Conservation (phyloP, 202 grass and related monocot genomes). For the Carex sylvatica region DNA sequence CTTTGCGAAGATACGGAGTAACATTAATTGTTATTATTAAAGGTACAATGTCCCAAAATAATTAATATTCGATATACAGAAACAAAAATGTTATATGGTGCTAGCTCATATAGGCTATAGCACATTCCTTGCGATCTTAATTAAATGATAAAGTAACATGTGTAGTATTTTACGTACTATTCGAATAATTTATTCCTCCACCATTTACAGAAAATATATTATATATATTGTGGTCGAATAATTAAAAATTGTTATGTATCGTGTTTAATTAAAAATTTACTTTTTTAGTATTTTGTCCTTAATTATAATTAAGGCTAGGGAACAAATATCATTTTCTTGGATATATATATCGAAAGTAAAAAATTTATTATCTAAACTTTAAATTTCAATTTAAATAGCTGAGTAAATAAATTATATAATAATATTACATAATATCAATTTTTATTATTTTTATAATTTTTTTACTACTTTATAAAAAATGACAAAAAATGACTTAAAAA, state of each 20-base stretch:
- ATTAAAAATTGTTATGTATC: too few species aligned
- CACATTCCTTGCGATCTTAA: not conserved
- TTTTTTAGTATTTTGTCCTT: too few species aligned
- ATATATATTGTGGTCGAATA: too few species aligned
- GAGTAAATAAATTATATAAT: too few species aligned
- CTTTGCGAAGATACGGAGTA: not conserved
- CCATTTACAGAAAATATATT: not conserved
- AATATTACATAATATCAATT: too few species aligned
- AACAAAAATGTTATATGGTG: conserved; percentile 11
- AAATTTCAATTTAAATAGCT: too few species aligned
- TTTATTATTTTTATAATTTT: too few species aligned
- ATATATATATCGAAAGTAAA: too few species aligned
- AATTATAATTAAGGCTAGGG: not conserved
- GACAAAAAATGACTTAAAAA: too few species aligned
- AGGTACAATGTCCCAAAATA: conserved; percentile 6
- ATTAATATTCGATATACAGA: not conserved
- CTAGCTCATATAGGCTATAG: not conserved
- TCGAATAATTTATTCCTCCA: not conserved
- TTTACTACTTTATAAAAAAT: too few species aligned
- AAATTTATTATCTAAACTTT: too few species aligned
- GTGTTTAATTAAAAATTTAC: not conserved
- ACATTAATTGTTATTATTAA: conserved; percentile 18
- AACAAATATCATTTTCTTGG: too few species aligned
- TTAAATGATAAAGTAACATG: not conserved
- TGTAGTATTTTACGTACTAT: not conserved